A percentile compares a stretch with the other conserved stretches of the same genome.
Conservation (phyloP, 805 yeast genomes). For the Sungouiella thailandica region DNA sequence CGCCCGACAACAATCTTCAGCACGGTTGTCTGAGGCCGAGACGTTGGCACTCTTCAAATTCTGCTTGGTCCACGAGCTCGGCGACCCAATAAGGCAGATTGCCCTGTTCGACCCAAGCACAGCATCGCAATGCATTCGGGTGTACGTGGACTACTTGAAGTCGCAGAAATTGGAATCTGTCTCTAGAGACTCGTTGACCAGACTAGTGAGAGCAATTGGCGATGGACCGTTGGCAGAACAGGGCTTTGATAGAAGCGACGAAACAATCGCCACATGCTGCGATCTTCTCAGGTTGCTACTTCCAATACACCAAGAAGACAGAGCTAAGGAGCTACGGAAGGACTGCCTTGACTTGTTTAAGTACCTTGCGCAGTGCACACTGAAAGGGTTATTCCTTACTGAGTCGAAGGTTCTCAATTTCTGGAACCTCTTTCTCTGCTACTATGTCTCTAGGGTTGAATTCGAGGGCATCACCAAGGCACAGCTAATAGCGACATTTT, state of each 20-base stretch:
- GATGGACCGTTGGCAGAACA: slow-evolving; percentile 24
- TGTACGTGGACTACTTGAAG: no score
- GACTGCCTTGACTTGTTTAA: slow-evolving; percentile 46
- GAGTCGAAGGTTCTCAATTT: slow-evolving; percentile 6
- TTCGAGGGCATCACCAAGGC: neutral
- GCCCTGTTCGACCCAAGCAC: no score
- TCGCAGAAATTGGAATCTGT: no score
- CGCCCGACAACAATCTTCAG: no score
- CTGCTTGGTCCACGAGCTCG: no score
- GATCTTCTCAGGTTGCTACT: slow-evolving; percentile 22
- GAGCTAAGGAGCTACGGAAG: slow-evolving; percentile 21
- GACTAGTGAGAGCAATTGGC: slow-evolving; percentile 25
- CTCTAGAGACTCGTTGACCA: neutral
- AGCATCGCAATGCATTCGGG: no score
- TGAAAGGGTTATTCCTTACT: slow-evolving; percentile 14
- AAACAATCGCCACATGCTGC: slow-evolving; percentile 30
- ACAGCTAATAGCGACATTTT: slow-evolving; percentile 10
- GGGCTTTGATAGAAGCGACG: slow-evolving; percentile 36
- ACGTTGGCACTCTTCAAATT: no score
- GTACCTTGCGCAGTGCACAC: slow-evolving; percentile 36
- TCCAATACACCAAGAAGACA: slow-evolving; percentile 20
- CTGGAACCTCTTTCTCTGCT: neutral
- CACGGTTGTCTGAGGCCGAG: no score
- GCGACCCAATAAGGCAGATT: no score
- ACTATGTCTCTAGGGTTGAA: neutral